Conservation (phyloP, 805 yeast genomes). For the Lachancea fermentati region DNA sequence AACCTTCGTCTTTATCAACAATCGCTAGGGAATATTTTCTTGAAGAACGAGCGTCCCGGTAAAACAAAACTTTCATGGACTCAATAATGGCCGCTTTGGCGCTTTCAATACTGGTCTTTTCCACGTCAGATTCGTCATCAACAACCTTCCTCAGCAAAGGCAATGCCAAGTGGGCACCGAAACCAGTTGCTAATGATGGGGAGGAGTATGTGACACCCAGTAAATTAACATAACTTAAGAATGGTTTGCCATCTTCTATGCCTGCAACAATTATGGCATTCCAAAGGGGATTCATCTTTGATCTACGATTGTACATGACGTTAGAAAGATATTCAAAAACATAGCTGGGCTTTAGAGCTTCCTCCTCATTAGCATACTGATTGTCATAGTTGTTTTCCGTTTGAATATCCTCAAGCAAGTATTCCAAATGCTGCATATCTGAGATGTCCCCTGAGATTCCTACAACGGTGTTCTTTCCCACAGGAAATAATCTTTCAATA, state of each 20-base stretch:
- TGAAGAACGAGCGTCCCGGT: conserved; percentile 92
- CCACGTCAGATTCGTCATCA: conserved; percentile 71
- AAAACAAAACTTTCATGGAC: conserved; percentile 89
- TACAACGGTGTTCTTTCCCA: conserved; percentile 81
- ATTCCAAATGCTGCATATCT: conserved; percentile 80
- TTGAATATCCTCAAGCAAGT: conserved; percentile 71
- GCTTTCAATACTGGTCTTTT: conserved; percentile 59
- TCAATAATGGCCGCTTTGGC: conserved; percentile 76
- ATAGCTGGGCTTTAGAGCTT: conserved; percentile 73
- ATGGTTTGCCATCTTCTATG: conserved; percentile 62
- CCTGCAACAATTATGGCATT: conserved; percentile 92
- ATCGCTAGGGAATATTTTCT: conserved; percentile 81
- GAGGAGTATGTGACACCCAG: conserved; percentile 88
- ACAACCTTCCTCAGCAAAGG: conserved; percentile 85
- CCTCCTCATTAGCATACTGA: conserved; percentile 40
- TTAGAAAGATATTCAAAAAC: conserved; percentile 83
- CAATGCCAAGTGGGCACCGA: conserved; percentile 90
- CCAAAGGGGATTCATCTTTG: conserved; percentile 95
- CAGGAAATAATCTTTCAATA: conserved; percentile 76
- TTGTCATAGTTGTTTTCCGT: conserved; percentile 74
- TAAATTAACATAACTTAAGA: conserved; percentile 80
- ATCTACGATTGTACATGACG: conserved; percentile 80
- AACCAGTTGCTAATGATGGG: conserved; percentile 91
- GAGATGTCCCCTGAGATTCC: conserved; percentile 94
- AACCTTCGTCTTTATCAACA: conserved; percentile 56